These are phyloP conservation scores for Sphagnum magellanicum DNA, from an alignment of 228 moss, liverwort and hornwort genomes.

Conservation along the genomic window DNA sequence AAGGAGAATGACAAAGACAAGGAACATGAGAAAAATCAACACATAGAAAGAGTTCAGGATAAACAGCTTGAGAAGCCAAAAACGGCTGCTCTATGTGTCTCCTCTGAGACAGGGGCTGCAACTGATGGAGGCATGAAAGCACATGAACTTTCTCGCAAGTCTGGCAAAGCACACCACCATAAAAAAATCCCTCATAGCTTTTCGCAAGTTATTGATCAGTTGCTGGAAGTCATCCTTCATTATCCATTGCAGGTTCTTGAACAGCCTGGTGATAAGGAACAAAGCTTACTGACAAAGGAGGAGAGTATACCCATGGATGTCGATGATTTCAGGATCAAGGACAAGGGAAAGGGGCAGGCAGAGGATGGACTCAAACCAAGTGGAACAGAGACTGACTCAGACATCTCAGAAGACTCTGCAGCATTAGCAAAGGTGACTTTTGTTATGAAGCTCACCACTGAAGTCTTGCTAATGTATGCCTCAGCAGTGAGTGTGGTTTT, in stretches of 20 bases:
- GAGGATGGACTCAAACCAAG: constrained; percentile 34
- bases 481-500: constrained; percentile 92
- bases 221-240: constrained; percentile 89
- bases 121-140: constrained; percentile 37
- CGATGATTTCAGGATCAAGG: constrained; percentile 64
- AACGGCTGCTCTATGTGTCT: neutral
- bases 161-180: constrained; percentile 55
- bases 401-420: constrained; percentile 53
- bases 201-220: constrained; percentile 80
- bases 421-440: constrained; percentile 74
- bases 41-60: constrained; percentile 8
- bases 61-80: constrained; percentile 55
- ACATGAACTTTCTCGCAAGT: constrained; percentile 60
- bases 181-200: constrained; percentile 93
- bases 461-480: constrained; percentile 86
- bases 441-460: constrained; percentile 77
- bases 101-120: constrained; percentile 6
- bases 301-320: constrained; percentile 79
- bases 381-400: constrained; percentile 46
- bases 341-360: constrained; percentile 89
- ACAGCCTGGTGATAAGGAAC: constrained; percentile 37
- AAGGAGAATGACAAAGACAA: constrained; percentile 52
- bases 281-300: constrained; percentile 39
- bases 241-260: constrained; percentile 38
- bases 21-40: constrained; percentile 31